Percentiles rank a stretch among this genome's conserved stretches.
Conservation (phyloP, 805 yeast genomes). For the Sugiyamaella chiloensis region DNA sequence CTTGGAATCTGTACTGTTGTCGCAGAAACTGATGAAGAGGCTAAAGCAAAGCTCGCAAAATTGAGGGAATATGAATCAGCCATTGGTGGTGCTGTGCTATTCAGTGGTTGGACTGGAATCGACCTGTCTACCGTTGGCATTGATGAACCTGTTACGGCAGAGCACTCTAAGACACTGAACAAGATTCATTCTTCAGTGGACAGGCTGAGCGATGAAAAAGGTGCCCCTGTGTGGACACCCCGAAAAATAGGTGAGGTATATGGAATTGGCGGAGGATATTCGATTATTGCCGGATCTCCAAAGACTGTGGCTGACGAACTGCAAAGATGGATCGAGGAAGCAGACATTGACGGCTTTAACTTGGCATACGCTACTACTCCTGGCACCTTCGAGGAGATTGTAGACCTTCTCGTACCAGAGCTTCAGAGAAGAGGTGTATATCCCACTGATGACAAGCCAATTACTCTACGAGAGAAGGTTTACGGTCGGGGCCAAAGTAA, state of each 20-base stretch:
- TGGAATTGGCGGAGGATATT: slow-evolving; percentile 30
- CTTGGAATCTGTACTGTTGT: slow-evolving; percentile 38
- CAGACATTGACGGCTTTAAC: slow-evolving; percentile 45
- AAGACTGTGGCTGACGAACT: slow-evolving; percentile 40
- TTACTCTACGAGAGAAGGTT: slow-evolving; percentile 39
- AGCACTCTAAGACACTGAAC: slow-evolving; percentile 29
- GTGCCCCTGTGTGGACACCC: slow-evolving; percentile 23
- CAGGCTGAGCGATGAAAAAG: neutral
- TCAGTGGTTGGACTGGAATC: slow-evolving; percentile 42
- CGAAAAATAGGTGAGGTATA: slow-evolving; percentile 31
- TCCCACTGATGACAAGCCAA: slow-evolving; percentile 29
- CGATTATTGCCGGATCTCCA: slow-evolving; percentile 34
- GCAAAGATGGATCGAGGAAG: slow-evolving; percentile 37
- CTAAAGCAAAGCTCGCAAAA: slow-evolving; percentile 36
- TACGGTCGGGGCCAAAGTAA: slow-evolving; percentile 32
- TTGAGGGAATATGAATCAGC: slow-evolving; percentile 36
- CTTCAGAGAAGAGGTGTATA: slow-evolving; percentile 34
- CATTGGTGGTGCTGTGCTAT: slow-evolving; percentile 43
- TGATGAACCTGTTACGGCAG: slow-evolving; percentile 25
- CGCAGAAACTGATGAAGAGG: slow-evolving; percentile 41
- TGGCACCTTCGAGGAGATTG: slow-evolving; percentile 38
- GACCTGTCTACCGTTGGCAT: slow-evolving; percentile 38
- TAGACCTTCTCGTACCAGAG: slow-evolving; percentile 37
- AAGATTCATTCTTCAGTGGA: slow-evolving; percentile 25
- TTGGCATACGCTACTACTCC: slow-evolving; percentile 38